These are phyloP conservation scores for Epichloe sibirici DNA, from an alignment of 2,329 filamentous ascomycete genomes.

Conservation along the genomic window DNA sequence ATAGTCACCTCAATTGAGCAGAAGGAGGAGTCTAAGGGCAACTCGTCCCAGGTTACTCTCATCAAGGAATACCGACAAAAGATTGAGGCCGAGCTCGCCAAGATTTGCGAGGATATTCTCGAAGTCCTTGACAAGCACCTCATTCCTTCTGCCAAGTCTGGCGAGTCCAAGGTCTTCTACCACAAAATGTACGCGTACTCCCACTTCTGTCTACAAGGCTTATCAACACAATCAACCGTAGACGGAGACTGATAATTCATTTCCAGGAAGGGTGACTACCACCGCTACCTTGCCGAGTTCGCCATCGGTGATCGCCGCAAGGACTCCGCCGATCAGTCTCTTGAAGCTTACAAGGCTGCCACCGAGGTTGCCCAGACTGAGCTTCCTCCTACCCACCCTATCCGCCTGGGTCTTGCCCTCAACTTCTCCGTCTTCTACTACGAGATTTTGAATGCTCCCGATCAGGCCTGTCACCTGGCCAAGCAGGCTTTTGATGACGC, in stretches of 20 bases:
- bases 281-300: constrained; percentile 97
- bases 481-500: constrained; percentile 99
- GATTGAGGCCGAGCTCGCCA: constrained; percentile 92
- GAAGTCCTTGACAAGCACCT: constrained; percentile 89
- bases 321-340: constrained; percentile 83
- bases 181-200: constrained; percentile 72
- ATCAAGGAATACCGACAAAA: constrained; percentile 99
- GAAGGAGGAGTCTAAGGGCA: constrained; percentile 99
- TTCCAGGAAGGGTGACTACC: constrained; percentile 94
- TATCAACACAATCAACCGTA: not conserved
- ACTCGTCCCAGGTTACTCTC: constrained; percentile 73
- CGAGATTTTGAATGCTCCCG: constrained; percentile 96
- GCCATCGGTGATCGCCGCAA: constrained; percentile 90
- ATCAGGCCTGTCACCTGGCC: constrained; percentile 95
- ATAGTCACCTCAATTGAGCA: constrained; percentile 98
- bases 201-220: not conserved
- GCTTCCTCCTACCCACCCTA: constrained; percentile 93
- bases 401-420: constrained; percentile 90
- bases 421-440: constrained; percentile 99
- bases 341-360: constrained; percentile 92
- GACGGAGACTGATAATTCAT: constrained; percentile 1
- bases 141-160: constrained; percentile 85
- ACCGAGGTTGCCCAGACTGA: constrained; percentile 98
- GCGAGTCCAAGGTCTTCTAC: constrained; percentile 99
- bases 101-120: constrained; percentile 96